Evolutionary conservation across 345 rosid species (phyloP), one percentile per base, ranked within the genome.

Genomic region (Brassica nigra): DNA sequence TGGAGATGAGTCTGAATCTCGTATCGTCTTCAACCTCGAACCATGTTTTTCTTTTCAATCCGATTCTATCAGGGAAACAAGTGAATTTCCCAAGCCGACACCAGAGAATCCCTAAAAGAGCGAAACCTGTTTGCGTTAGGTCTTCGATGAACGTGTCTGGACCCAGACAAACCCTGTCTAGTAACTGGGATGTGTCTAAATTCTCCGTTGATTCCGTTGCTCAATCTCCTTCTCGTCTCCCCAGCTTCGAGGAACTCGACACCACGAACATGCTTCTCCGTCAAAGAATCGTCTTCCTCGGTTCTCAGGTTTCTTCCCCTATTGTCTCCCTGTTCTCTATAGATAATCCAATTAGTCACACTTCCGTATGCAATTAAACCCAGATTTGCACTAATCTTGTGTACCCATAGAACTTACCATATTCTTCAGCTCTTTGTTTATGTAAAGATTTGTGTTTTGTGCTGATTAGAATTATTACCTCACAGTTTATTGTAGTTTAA

Each of bases 191-290:
- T 84, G 82, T 91, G 11, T 55, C 83, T 30, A 80, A 52, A 42
- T 82, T 82, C 68, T 74, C 86, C 3, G 54, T 68, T 47, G 68
- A 47, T 39, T 71, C 78, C 61, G 74, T 84, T 57, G 52, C 86
- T 83, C 76, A 89, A 0, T 82, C 88, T 63, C 70, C 90, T 14
- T 82, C 88, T 70, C 73, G 87, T n/a, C 81, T 87, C 14, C 97
- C 99, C 1, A 86, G 85, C 80, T 86, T 95, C 61, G 94, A 92
- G 77, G 99, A 95, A 70, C 90, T 92, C 39, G 95, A 95, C 59
- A 87, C 89, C 59, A 90, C 97, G 66, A 90, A 87, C 87, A 90
- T 91, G 97, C 92, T 95, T 65, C 99, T 95, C 44, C 94, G 99
- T 75, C 97, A 91, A 80, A 88, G 97, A 82, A 90, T 91, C 80